Evolutionary conservation across 1,284 basidiomycete species (phyloP).

Genomic region (Rugiboletus extremiorientalis): DNA sequence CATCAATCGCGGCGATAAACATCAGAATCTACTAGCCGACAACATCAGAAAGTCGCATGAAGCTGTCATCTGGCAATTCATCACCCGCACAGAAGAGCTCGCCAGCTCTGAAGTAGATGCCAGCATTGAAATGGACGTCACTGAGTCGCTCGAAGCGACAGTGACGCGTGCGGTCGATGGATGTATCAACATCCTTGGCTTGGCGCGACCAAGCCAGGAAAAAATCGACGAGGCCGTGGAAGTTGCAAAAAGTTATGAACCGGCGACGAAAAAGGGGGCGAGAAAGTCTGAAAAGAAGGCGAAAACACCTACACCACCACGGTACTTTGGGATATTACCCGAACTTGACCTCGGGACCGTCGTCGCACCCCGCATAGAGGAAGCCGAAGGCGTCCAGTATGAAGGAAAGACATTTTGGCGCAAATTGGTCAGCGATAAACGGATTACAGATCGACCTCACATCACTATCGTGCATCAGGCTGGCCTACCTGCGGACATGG

Average conservation of each 20-base stretch:
- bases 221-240: conserved; percentile 61
- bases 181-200: conserved; percentile 48
- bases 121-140: conserved; percentile 64
- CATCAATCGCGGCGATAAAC: conserved; percentile 72
- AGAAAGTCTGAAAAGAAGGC: conserved; percentile 36
- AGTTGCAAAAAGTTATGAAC: conserved; percentile 51
- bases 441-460: conserved; percentile 72
- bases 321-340: conserved; percentile 80
- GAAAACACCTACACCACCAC: conserved; percentile 28
- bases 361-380: conserved; percentile 41
- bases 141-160: conserved; percentile 53
- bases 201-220: conserved; percentile 56
- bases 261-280: conserved; percentile 37
- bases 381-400: conserved; percentile 27
- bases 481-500: conserved; percentile 44
- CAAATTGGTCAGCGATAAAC: conserved; percentile 42
- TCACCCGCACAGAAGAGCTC: conserved; percentile 68
- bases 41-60: conserved; percentile 61
- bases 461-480: conserved; percentile 85
- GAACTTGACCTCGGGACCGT: conserved; percentile 63
- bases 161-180: conserved; percentile 62
- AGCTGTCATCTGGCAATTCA: conserved; percentile 78
- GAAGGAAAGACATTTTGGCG: conserved; percentile 49
- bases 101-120: conserved; percentile 61
- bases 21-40: conserved; percentile 78